These are phyloP conservation scores for Coemansia sp. DNA, from an alignment of 192 early-diverging fungal genomes.

Conservation along the genomic window DNA sequence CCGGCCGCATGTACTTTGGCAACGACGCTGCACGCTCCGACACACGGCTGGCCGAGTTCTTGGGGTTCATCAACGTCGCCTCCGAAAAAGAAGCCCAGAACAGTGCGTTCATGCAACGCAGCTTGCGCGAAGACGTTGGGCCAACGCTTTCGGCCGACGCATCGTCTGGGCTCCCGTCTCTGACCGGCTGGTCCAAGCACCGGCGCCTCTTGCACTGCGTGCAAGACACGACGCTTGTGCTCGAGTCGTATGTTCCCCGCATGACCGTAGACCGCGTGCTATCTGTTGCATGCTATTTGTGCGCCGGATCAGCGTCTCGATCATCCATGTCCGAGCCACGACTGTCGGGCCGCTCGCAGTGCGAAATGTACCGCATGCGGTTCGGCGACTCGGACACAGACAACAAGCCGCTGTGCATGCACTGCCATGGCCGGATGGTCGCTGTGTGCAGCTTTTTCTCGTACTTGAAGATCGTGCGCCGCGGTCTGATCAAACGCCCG, in stretches of 20 bases:
- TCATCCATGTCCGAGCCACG: slow-evolving; percentile 5
- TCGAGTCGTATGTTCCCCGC: slow-evolving; percentile 47
- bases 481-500: slow-evolving; percentile 48
- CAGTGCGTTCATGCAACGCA: slow-evolving; percentile 45
- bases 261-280: slow-evolving; percentile 23
- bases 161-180: slow-evolving; percentile 17
- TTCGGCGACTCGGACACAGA: slow-evolving; percentile 44
- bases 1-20: slow-evolving; percentile 37
- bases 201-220: slow-evolving; percentile 43
- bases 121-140: slow-evolving; percentile 49
- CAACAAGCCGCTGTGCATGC: slow-evolving; percentile 45
- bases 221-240: slow-evolving; percentile 38
- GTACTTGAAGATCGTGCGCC: slow-evolving; percentile 46
- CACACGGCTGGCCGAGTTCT: slow-evolving; percentile 45
- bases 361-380: slow-evolving; percentile 44
- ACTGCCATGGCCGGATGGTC: slow-evolving; percentile 48
- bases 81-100: slow-evolving; percentile 39
- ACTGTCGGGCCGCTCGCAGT: slow-evolving; percentile 11
- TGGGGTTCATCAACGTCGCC: slow-evolving; percentile 35
- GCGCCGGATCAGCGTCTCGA: slow-evolving; percentile 33
- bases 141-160: slow-evolving; percentile 39
- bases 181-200: slow-evolving; percentile 40
- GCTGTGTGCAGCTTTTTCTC: slow-evolving; percentile 53
- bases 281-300: slow-evolving; percentile 46
- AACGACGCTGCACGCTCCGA: slow-evolving; percentile 38